Evolutionary conservation across 805 yeast genomes (phyloP).

Genomic region (Saccharomycopsis lassenensis): DNA sequence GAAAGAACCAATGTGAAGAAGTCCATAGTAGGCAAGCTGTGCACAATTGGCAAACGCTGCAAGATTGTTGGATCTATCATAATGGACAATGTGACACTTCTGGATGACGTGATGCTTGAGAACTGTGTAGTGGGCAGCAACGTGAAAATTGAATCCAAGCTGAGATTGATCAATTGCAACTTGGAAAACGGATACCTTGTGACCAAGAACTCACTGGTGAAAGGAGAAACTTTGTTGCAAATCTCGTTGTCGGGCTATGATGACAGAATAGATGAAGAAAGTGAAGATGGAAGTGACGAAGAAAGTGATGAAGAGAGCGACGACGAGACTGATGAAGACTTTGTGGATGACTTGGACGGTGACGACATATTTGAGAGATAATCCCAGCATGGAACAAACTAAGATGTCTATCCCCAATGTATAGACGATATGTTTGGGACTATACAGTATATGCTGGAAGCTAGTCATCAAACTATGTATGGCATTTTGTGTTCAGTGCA

Average conservation of each 20-base stretch:
- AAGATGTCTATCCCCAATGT: too few relatives aligned
- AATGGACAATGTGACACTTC: conserved; percentile 58
- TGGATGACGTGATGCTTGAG: conserved; percentile 66
- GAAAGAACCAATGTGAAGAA: conserved; percentile 83
- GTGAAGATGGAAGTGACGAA: conserved; percentile 20
- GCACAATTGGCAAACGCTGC: conserved; percentile 76
- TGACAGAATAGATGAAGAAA: conserved; percentile 27
- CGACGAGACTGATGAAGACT: conserved; percentile 22
- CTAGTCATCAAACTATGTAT: too few relatives aligned
- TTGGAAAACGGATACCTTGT: conserved; percentile 75
- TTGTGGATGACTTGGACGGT: conserved; percentile 18
- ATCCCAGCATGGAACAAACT: too few relatives aligned
- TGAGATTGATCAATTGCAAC: conserved; percentile 66
- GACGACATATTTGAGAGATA: conserved; percentile 16
- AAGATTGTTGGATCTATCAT: conserved; percentile 80
- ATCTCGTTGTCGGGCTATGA: conserved; percentile 21
- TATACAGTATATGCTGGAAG: too few relatives aligned
- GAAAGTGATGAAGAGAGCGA: conserved; percentile 20
- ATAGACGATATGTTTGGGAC: too few relatives aligned
- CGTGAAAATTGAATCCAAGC: conserved; percentile 53
- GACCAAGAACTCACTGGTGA: conserved; percentile 36
- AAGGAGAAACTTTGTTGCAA: conserved; percentile 47
- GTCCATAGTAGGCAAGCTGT: conserved; percentile 64
- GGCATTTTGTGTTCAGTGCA: too few relatives aligned
- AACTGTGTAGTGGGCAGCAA: conserved; percentile 76